A percentile compares a stretch with the other conserved stretches of the same genome.
Conservation (phyloP, 2,329 filamentous ascomycete genomes). For the Colletotrichum eremochloae region DNA sequence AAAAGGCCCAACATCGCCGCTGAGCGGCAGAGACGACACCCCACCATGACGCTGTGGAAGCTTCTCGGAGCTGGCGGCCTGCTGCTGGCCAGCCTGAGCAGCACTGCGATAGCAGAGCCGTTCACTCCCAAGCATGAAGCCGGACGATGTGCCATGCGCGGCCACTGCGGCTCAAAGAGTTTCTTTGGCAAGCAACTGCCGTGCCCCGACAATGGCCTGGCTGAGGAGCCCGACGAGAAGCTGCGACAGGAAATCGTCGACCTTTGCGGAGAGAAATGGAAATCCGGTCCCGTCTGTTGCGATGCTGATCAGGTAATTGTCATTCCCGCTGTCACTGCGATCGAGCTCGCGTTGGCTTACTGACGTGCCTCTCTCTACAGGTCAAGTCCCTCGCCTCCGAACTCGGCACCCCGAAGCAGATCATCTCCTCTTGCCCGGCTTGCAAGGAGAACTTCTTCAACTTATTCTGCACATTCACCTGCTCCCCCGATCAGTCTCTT, state of each 20-base stretch:
- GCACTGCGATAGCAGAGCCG: slow-evolving; percentile 47
- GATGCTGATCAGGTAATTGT: slow-evolving; percentile 77
- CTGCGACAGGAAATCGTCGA: slow-evolving; percentile 83
- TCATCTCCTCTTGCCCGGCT: slow-evolving; percentile 94
- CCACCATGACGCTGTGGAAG: slow-evolving; percentile 38
- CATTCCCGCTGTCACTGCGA: not conserved
- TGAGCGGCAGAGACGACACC: slow-evolving; percentile 34
- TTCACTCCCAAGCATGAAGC: slow-evolving; percentile 79
- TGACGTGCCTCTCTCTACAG: slow-evolving; percentile 57
- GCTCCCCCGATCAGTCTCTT: slow-evolving; percentile 94
- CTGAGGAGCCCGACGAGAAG: slow-evolving; percentile 78
- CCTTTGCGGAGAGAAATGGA: slow-evolving; percentile 91
- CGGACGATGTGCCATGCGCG: slow-evolving; percentile 90
- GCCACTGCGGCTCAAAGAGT: slow-evolving; percentile 90
- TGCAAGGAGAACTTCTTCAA: slow-evolving; percentile 99
- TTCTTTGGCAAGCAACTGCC: slow-evolving; percentile 92
- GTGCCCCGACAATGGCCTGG: slow-evolving; percentile 90
- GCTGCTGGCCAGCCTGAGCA: slow-evolving; percentile 46
- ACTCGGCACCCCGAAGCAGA: slow-evolving; percentile 85
- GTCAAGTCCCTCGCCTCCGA: slow-evolving; percentile 85
- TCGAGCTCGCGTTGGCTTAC: not conserved
- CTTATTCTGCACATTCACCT: slow-evolving; percentile 97
- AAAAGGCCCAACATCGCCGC: slow-evolving; percentile 26
- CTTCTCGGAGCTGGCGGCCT: slow-evolving; percentile 50
- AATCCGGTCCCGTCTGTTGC: slow-evolving; percentile 87